Conservation (phyloP, 1,139 yeast genomes). For the Taphrina confusa region DNA sequence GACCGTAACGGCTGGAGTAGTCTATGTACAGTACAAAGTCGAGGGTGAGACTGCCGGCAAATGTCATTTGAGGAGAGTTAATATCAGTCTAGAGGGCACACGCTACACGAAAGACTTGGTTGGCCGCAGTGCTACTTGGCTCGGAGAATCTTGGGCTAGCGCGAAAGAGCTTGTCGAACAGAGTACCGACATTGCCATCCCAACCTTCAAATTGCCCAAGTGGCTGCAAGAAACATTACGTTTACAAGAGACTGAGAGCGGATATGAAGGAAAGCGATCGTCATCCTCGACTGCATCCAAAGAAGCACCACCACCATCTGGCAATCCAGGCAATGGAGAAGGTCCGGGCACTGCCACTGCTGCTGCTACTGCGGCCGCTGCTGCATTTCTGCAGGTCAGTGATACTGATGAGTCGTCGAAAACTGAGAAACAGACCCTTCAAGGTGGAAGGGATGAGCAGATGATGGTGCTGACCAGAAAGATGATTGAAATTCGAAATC, state of each 20-base stretch:
- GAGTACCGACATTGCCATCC: constrained; percentile 35
- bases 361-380: constrained; percentile 49
- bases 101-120: constrained; percentile 67
- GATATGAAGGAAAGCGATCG: background rate
- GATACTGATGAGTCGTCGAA: constrained; percentile 39
- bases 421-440: constrained; percentile 42
- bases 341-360: constrained; percentile 48
- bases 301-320: constrained; percentile 2
- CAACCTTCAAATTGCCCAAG: constrained; percentile 7
- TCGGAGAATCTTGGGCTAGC: constrained; percentile 8
- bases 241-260: constrained; percentile 1
- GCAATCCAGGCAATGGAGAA: constrained; percentile 17
- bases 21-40: constrained; percentile 85
- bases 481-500: constrained; percentile 90
- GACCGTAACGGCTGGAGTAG: constrained; percentile 90
- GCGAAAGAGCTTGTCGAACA: constrained; percentile 47
- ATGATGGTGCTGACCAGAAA: constrained; percentile 37
- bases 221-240: constrained; percentile 30
- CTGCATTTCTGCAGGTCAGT: constrained; percentile 44
- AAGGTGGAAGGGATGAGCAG: constrained; percentile 47
- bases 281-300: background rate
- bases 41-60: constrained; percentile 48
- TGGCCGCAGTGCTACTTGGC: constrained; percentile 58
- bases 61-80: background rate
- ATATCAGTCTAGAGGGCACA: constrained; percentile 59